Evolutionary conservation across 2,329 filamentous ascomycete genomes (phyloP).

Genomic region (Bisporella sp.): DNA sequence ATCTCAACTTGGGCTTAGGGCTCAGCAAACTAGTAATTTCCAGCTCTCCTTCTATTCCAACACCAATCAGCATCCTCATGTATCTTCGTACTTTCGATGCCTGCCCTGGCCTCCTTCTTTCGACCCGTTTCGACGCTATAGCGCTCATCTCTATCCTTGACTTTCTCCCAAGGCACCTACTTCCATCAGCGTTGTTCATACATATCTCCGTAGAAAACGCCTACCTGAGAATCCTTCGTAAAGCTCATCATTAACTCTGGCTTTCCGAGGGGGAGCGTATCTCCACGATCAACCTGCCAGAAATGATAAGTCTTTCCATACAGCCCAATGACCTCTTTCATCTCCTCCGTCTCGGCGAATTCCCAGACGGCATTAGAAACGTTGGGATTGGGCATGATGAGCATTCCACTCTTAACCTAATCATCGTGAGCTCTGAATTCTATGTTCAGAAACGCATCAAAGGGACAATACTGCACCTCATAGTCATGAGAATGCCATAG

Average conservation of each 20-base stretch:
- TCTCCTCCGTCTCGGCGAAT: conserved; percentile 68
- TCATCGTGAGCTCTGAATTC: conserved; percentile 54
- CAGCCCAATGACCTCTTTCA: conserved; percentile 66
- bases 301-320: conserved; percentile 84
- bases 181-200: conserved; percentile 24
- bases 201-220: conserved; percentile 9
- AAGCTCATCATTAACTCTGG: conserved; percentile 61
- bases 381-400: conserved; percentile 58
- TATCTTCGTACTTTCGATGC: conserved; percentile 41
- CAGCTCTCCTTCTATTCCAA: conserved; percentile 31
- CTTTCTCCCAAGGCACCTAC: conserved; percentile 23
- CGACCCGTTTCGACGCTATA: conserved; percentile 43
- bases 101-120: conserved; percentile 45
- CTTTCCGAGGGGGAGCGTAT: conserved; percentile 45
- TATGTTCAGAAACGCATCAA: conserved; percentile 53
- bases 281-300: conserved; percentile 74
- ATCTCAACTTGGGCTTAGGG: too few relatives aligned
- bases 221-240: conserved; percentile 41
- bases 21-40: too few relatives aligned
- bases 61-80: conserved; percentile 39
- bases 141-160: conserved; percentile 45
- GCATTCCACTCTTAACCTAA: conserved; percentile 47
- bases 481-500: conserved; percentile 64
- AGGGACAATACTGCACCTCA: conserved; percentile 61
- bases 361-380: conserved; percentile 64